phyloP scores from a whole-genome alignment of 805 yeast genomes.

The Candida sonorensis region DNA sequence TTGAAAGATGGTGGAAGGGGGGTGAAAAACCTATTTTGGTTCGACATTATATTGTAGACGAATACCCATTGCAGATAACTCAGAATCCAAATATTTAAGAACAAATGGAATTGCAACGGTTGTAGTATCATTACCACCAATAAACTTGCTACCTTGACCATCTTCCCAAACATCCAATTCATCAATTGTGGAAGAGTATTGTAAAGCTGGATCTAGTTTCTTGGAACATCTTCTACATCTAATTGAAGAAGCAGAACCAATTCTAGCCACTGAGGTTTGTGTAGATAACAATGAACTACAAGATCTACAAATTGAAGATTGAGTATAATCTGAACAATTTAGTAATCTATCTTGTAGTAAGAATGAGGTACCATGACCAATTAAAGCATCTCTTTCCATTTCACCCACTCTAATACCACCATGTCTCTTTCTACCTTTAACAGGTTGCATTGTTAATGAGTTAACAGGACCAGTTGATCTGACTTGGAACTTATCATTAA shows the following conservation, averaged over 20 bases:
- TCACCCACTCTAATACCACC: slow-evolving; percentile 99
- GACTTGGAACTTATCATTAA: slow-evolving; percentile 98
- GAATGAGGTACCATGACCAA: slow-evolving; percentile 97
- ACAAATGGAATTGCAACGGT: slow-evolving; percentile 97
- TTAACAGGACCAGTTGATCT: slow-evolving; percentile 98
- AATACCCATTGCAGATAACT: slow-evolving; percentile 96
- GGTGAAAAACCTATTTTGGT: slow-evolving; percentile 35
- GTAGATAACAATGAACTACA: slow-evolving; percentile 93
- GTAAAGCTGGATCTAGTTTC: slow-evolving; percentile 52
- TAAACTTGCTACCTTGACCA: slow-evolving; percentile 85
- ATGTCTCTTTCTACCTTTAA: slow-evolving; percentile 95
- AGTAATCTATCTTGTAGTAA: slow-evolving; percentile 88
- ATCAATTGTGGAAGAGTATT: slow-evolving; percentile 38
- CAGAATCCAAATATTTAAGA: slow-evolving; percentile 89
- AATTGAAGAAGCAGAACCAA: slow-evolving; percentile 70
- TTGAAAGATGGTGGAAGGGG: background rate
- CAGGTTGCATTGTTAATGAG: slow-evolving; percentile 97
- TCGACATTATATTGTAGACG: slow-evolving; percentile 83
- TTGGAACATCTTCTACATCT: slow-evolving; percentile 90
- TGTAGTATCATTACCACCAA: slow-evolving; percentile 91
- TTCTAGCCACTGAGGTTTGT: slow-evolving; percentile 84
- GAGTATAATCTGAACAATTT: slow-evolving; percentile 94
- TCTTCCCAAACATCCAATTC: slow-evolving; percentile 92
- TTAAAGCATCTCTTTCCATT: slow-evolving; percentile 98
- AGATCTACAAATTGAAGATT: slow-evolving; percentile 79